Evolutionary conservation across 2,329 filamentous ascomycete species (phyloP), one percentile per base, ranked within the genome.

Genomic region (Fusarium sp.): DNA sequence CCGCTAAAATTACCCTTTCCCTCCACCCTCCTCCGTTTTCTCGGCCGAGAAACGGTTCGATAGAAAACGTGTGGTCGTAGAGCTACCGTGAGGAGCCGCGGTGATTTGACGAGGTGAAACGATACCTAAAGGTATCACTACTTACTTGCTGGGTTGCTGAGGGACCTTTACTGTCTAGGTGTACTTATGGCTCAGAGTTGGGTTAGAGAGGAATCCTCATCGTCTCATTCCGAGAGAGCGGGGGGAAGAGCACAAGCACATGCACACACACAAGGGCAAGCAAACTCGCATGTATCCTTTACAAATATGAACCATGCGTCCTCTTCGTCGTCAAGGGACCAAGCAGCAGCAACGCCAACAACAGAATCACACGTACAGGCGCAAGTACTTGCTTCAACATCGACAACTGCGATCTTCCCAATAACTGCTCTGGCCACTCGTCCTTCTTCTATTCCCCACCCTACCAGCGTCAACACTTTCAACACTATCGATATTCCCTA

Each of bases 201-300:
- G 75, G 36, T 77, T 45, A 75, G 75, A 47, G 63, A 78, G 64
- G 72, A 77, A 55, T 61, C 69, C 47, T 50, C 56, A 58, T 77
- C 75, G 69, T 65, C 75, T 63, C 69, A 63, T 56, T 54, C 66
- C 32, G 61, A 64, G 65, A 74, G 48, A 53, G 70, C 66, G 69
- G 51, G 59, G 51, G 56, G 55, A 35, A 58, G 55, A 72, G 41
- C 51, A 56, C 58, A 48, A 26, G 24, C 36, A 24, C 63, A 58
- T n/a, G 38, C 28, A 30, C 64, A 66, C 24, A 8, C 24, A 51
- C 65, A 47, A 44, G 45, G 48, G 42, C 53, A 60, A 45, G 38
- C 45, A 41, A 47, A 67, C 32, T 39, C 54, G 32, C 44, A 57
- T 69, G 60, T 62, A 56, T 48, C 59, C 42, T 73, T 59, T 47